Base-by-base conservation (phyloP, 2,329 filamentous ascomycete genomes). In the Cercospora brassicicola region DNA sequence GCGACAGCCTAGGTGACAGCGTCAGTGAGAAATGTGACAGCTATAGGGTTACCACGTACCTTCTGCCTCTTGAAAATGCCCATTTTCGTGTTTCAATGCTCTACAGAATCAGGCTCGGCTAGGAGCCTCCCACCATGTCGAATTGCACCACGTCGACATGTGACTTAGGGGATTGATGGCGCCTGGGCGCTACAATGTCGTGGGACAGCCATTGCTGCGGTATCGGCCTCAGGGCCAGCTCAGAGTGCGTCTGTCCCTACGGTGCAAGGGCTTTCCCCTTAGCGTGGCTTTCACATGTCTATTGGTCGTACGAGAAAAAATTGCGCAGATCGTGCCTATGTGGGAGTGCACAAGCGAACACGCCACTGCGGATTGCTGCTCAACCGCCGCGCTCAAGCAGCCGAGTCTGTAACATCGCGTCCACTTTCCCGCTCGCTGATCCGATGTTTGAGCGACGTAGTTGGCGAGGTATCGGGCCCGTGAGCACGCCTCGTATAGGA, bases 31-130 rank as follows among this genome's bases (percentile, higher is more conserved):
- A 15, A 15, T 26, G 33, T 33, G 15, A 33, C 59, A 36, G 31
- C 28, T 20, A 20, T 31, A n/a, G 28, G 4, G 8, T 8, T 26
- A 39, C 11, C 18, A 59, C 59, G 7, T 61, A 61, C 59, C 59
- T 61, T 55, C 45, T 63, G 66, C 59, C 62, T 68, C 15, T 39
- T 64, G 53, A 68, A 66, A 42, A 68, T 23, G 13, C 63, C 66
- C 68, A 70, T 70, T 39, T 18, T 61, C 20, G 45, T 30, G 36
- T 28, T 28, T 36, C 33, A 28, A 61, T 36, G n/a, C 39, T 36
- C 59, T 61, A 36, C 31, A 23, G 56, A 59, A 28, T 33, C 56
- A 36, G 30, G 18, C 33, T 61, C 33, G 33, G 13, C 59, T 18
- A 26, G 18, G 33, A 42, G 59, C 59, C 59, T 61, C 13, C n/a